Evolutionary conservation across 768 basidiomycete genomes (phyloP).

Genomic region (Termitomyces sp.): DNA sequence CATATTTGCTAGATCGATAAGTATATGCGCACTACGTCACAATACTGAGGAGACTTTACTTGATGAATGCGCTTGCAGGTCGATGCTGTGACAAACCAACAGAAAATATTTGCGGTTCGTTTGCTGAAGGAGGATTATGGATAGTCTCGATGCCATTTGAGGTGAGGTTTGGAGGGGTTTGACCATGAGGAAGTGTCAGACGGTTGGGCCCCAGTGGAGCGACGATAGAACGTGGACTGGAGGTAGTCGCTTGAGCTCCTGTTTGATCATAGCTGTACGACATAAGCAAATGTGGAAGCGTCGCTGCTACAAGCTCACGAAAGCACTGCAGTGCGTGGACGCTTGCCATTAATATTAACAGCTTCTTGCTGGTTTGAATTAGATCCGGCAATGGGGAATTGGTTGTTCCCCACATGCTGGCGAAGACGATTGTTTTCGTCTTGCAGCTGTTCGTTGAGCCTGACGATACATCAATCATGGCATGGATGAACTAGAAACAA

Average conservation of each 20-base stretch:
- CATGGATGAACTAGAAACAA: background rate
- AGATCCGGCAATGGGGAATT: constrained; percentile 18
- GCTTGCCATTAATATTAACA: constrained; percentile 62
- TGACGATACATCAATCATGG: constrained; percentile 20
- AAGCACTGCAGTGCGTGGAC: constrained; percentile 44
- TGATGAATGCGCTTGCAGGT: constrained; percentile 29
- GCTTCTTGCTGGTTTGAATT: constrained; percentile 28
- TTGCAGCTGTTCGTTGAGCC: constrained; percentile 45
- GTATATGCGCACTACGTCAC: constrained; percentile 16
- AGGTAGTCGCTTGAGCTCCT: constrained; percentile 31
- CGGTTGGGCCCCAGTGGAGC: constrained; percentile 60
- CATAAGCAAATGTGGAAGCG: constrained; percentile 4
- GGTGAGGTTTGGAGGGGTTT: constrained; percentile 44
- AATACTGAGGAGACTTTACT: constrained; percentile 23
- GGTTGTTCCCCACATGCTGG: constrained; percentile 23
- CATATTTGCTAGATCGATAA: constrained; percentile 51
- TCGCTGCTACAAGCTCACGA: constrained; percentile 30
- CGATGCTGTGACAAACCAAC: constrained; percentile 24
- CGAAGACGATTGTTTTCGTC: constrained; percentile 48
- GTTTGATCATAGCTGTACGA: constrained; percentile 17
- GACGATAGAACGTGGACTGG: constrained; percentile 57
- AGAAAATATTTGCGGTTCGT: constrained; percentile 21
- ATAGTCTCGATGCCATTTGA: constrained; percentile 21
- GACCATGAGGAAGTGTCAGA: constrained; percentile 63
- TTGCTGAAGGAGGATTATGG: constrained; percentile 11